These are phyloP conservation scores for Mycena crocata DNA, from an alignment of 768 basidiomycete genomes.

Conservation along the genomic window DNA sequence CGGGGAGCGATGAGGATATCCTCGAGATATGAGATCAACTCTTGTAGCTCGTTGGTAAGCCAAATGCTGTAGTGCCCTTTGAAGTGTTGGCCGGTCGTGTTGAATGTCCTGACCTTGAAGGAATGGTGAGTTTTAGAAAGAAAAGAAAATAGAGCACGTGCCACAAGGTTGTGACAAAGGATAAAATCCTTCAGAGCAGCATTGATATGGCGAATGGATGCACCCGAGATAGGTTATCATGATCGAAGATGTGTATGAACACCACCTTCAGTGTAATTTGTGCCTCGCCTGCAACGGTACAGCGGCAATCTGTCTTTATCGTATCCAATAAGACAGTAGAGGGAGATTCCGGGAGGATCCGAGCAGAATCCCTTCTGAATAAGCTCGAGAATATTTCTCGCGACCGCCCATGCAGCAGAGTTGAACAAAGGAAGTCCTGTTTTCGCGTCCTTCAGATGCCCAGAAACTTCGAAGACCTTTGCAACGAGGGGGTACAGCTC, in stretches of 20 bases:
- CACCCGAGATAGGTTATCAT: neutral
- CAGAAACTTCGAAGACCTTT: constrained; percentile 44
- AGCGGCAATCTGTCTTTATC: constrained; percentile 38
- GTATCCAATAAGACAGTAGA: constrained; percentile 14
- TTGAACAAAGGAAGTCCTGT: constrained; percentile 46
- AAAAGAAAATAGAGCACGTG: neutral
- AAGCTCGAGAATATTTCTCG: constrained; percentile 43
- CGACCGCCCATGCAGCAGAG: constrained; percentile 41
- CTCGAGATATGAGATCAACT: constrained; percentile 14
- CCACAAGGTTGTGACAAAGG: constrained; percentile 2
- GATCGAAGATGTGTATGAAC: constrained; percentile 48
- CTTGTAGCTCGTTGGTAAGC: constrained; percentile 12
- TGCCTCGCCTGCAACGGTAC: constrained; percentile 44
- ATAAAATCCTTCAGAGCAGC: neutral
- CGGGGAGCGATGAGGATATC: neutral
- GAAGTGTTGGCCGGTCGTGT: constrained; percentile 7
- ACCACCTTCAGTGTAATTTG: constrained; percentile 49
- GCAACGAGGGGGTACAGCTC: constrained; percentile 42
- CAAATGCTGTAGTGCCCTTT: constrained; percentile 11
- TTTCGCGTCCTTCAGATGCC: constrained; percentile 46
- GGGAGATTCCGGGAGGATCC: constrained; percentile 32
- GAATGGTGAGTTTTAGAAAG: neutral
- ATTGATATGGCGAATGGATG: constrained; percentile 2
- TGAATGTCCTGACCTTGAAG: constrained; percentile 14
- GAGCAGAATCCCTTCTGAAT: constrained; percentile 38